A percentile compares a stretch with the other conserved stretches of the same genome.
phyloP scores from a whole-genome alignment of 805 yeast genomes.

The Middelhovenomyces tepae region DNA sequence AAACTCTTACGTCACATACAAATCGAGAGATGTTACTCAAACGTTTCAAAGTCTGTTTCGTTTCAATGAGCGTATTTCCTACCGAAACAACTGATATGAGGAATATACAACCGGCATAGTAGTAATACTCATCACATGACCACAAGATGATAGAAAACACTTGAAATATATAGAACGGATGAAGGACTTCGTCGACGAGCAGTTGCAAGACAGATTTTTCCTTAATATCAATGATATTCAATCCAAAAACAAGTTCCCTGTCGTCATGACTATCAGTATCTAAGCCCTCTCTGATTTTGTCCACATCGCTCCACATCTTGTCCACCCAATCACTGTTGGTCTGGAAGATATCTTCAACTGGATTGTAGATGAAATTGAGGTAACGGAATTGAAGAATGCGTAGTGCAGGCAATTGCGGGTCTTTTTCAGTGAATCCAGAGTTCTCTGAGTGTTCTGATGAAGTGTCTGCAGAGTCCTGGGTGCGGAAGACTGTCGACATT shows the following conservation, averaged over 20 bases:
- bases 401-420: conserved; percentile 62
- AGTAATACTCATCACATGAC: conserved; percentile 87
- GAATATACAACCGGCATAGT: conserved; percentile 89
- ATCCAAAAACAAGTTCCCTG: conserved; percentile 66
- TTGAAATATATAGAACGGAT: conserved; percentile 94
- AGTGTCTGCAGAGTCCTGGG: conserved; percentile 13
- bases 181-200: conserved; percentile 78
- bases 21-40: conserved; percentile 65
- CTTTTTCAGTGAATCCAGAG: conserved; percentile 31
- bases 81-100: conserved; percentile 77
- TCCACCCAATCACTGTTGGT: conserved; percentile 87
- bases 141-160: conserved; percentile 85
- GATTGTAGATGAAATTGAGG: conserved; percentile 73
- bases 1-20: conserved; percentile 76
- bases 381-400: conserved; percentile 76
- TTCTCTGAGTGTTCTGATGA: conserved; percentile 10
- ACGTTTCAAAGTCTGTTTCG: conserved; percentile 62
- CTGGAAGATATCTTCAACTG: conserved; percentile 75
- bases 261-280: conserved; percentile 60
- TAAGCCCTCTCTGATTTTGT: conserved; percentile 52
- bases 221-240: conserved; percentile 63
- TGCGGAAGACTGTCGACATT: conserved; percentile 54
- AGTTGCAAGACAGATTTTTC: conserved; percentile 61
- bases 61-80: conserved; percentile 74
- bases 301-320: conserved; percentile 57